Evolutionary conservation across 1,284 basidiomycete species (phyloP), one percentile per base, ranked within the genome.

Genomic region (Nidula niveotomentosa): DNA sequence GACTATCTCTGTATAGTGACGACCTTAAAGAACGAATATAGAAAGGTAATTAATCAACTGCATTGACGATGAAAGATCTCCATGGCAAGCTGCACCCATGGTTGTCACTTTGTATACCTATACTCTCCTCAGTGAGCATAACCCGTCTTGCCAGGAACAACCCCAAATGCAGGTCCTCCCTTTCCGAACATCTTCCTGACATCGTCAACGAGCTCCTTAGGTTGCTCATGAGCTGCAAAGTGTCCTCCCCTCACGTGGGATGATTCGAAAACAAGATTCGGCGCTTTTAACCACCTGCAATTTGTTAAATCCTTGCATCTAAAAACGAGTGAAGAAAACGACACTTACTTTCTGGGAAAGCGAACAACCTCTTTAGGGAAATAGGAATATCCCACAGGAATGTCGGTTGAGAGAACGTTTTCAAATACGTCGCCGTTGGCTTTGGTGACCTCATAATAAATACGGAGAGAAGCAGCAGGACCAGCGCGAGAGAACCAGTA

Each of bases 401-500:
- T 69, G 1, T 61, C 72, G 8, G 68, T 67, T 1, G 34, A 49
- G 5, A 59, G 53, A 3, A 45, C 45, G 18, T 44, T 37, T 18
- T 9, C 33, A 23, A 46, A 46, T 15, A 13, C 44, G 44, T 17
- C 30, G 30, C 30, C 44, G 36, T 54, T 56, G 17, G 48, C 55
- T 30, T 63, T 60, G 5, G 37, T 23, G 9, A 62, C 54, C 61
- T 83, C 83, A 54, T 76, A 80, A 62, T 85, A 85, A 23, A 85
- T 82, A 3, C 82, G 71, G 17, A 78, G 1, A 0, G 81, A 79
- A 0, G 83, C 80, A 0, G 78, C 72, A 0, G 83, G 83, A 1
- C 84, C 82, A 1, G 76, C 72, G 9, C 76, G 72, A 1, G 83
- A 85, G 65, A 85, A 85, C 73, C 76, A 81, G 59, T 81, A 83